Conservation (phyloP, 2,329 filamentous ascomycete species). For the Ampelomyces quisqualis region DNA sequence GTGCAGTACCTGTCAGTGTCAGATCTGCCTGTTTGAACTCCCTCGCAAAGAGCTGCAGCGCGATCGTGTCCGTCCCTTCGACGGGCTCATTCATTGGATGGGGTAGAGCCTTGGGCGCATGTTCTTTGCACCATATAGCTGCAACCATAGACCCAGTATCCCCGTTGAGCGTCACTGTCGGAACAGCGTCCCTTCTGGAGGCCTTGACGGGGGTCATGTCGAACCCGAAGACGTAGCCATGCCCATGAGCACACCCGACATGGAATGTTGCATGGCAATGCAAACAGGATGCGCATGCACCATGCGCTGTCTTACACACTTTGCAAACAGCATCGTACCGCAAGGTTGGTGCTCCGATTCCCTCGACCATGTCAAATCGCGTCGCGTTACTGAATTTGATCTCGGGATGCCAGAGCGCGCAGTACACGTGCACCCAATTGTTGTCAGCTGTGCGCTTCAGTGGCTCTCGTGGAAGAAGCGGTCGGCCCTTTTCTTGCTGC, state of each 20-base stretch:
- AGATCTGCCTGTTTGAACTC: slow-evolving; percentile 95
- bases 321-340: slow-evolving; percentile 80
- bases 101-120: slow-evolving; percentile 68
- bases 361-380: slow-evolving; percentile 81
- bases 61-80: slow-evolving; percentile 70
- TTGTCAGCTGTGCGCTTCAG: slow-evolving; percentile 93
- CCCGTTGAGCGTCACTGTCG: slow-evolving; percentile 74
- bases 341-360: slow-evolving; percentile 72
- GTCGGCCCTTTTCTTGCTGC: slow-evolving; percentile 81
- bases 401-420: slow-evolving; percentile 88
- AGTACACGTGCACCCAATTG: slow-evolving; percentile 97
- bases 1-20: slow-evolving; percentile 83
- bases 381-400: slow-evolving; percentile 87
- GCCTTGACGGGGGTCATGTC: slow-evolving; percentile 88
- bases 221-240: slow-evolving; percentile 81
- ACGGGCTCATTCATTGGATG: slow-evolving; percentile 78
- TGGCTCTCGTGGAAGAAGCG: slow-evolving; percentile 80
- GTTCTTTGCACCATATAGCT: slow-evolving; percentile 87
- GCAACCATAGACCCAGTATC: slow-evolving; percentile 85
- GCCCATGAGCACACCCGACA: slow-evolving; percentile 84
- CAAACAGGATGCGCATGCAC: slow-evolving; percentile 83
- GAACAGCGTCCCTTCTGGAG: slow-evolving; percentile 77
- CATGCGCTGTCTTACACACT: slow-evolving; percentile 70
- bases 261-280: slow-evolving; percentile 74
- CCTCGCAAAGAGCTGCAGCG: slow-evolving; percentile 80